Evolutionary conservation across 768 basidiomycete species (phyloP), one percentile per base, ranked within the genome.

Genomic region (Hericium coralloides): DNA sequence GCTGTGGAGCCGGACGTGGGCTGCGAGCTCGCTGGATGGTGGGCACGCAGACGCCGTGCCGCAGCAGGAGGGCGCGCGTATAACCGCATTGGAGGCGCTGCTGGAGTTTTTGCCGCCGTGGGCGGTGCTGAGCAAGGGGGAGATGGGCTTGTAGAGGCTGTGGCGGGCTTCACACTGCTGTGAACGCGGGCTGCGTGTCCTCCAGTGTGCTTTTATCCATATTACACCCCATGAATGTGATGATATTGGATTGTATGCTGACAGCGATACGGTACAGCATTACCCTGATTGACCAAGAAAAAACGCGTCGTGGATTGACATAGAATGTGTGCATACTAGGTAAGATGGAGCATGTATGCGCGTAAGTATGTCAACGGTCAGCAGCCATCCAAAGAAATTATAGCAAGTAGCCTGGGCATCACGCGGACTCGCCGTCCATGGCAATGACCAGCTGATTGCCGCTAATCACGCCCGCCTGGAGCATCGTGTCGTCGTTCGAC

Each of bases 371-470:
- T n/a, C n/a, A n/a, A n/a, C 26, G 4, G 8, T 4, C 26, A 31
- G 26, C 26, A 8, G 26, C 26, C 26, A 4, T 31, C 26, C 26
- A 31, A 8, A 4, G 8, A 5, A 31, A 4, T 31, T 8, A 31
- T 31, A 31, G 8, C 8, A 31, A 31, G 26, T 31, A 31, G 26
- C 5, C 8, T 31, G 4, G 26, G 26, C 8, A 31, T 31, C 26
- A 31, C 4, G 26, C 26, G 8, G 26, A 31, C 26, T 49, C 49
- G 2, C 18, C 20, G n/a, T 18, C 18, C 49, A 49, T 20, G 23
- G 90, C 87, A 20, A 90, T 66, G 68, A 79, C 82, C 65, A 86
- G 83, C 64, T 89, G 26, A n/a, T 23, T 55, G 7, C 47, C 55
- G 12, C 39, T 49, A 9, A 43, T 20, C 17, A 36, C 55, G 15